Base-by-base conservation (phyloP, 2,329 filamentous ascomycete genomes). In the Ascochyta clinopodiicola region DNA sequence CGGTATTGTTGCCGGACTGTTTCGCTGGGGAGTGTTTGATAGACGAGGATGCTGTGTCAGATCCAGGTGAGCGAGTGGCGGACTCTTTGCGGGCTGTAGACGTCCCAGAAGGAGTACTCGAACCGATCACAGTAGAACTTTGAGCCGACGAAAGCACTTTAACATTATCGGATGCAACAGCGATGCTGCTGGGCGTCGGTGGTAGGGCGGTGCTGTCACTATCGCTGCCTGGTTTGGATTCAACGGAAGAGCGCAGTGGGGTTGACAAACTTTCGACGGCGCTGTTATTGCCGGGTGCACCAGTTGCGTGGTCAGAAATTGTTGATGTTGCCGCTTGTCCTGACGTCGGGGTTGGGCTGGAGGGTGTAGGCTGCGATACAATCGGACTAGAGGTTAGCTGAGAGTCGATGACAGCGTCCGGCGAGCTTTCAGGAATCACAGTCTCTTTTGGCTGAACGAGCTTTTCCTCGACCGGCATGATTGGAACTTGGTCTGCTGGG, bases 401-500 rank as follows among this genome's bases (percentile, higher is more conserved):
- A 6, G 17, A 34, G 12, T 54, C 39, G 19, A 38, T 25, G 7
- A 51, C 43, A 39, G 44, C 15, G 10, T 59, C 45, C 17, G 43
- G 17, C 3, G 40, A 36, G 17, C 35, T 53, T 3, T 52, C 56
- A 4, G 44, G 13, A 7, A 40, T 17, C 2, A 22, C 27, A 22
- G 54, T 36, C 6, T 27, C 51, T n/a, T 37, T 25, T 6, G 49
- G 27, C 2, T 29, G 22, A 2, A 36, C 24, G 19, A 45, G 17
- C 1, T 39, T 47, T 4, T 61, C 49, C 29, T 67, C 66, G 2
- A 54, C 35, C 13, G 59, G 58, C 38, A 62, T 47, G 7, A 64
- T 54, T 3, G 69, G 62, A 13, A 65, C 49, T 17, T 66, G 59
- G 27, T 69, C 62, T 4, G 53, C 58, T 22, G 62, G 53, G 31